Conservation (phyloP, 257 asterid species). For the Nicotiana tomentosiformis region DNA sequence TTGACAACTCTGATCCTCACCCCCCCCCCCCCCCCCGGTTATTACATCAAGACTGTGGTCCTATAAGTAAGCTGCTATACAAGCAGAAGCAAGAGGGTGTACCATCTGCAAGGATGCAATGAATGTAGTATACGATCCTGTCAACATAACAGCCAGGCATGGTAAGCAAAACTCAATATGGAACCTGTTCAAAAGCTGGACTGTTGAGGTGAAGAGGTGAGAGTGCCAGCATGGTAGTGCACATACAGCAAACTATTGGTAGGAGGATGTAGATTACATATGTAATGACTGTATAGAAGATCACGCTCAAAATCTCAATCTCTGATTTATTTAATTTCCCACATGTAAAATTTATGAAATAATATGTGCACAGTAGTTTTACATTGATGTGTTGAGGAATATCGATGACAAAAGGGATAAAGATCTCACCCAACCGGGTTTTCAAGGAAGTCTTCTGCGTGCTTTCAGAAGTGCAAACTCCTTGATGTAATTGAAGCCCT, state of each 20-base stretch:
- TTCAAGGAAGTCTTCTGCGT: constrained; percentile 10
- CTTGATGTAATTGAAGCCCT: constrained; percentile 62
- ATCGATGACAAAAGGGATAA: neutral
- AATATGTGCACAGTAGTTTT: neutral
- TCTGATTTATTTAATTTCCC: neutral
- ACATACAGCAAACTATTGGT: neutral
- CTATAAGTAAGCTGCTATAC: neutral
- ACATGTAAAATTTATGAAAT: neutral
- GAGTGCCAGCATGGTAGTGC: neutral
- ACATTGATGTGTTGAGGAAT: neutral
- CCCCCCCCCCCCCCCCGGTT: neutral
- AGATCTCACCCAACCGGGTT: constrained; percentile 14
- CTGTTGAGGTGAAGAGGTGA: neutral
- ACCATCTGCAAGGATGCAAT: neutral
- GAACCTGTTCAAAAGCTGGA: neutral
- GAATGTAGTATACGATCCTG: neutral
- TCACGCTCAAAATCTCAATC: neutral
- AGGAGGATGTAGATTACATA: neutral
- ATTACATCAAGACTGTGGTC: neutral
- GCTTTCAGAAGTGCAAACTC: constrained; percentile 35
- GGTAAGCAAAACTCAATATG: neutral
- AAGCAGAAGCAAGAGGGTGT: neutral
- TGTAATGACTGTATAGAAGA: neutral
- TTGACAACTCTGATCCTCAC: neutral
- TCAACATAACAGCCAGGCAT: neutral